phyloP scores from a whole-genome alignment of 2,329 filamentous ascomycete species.

The Hortaea sp. region DNA sequence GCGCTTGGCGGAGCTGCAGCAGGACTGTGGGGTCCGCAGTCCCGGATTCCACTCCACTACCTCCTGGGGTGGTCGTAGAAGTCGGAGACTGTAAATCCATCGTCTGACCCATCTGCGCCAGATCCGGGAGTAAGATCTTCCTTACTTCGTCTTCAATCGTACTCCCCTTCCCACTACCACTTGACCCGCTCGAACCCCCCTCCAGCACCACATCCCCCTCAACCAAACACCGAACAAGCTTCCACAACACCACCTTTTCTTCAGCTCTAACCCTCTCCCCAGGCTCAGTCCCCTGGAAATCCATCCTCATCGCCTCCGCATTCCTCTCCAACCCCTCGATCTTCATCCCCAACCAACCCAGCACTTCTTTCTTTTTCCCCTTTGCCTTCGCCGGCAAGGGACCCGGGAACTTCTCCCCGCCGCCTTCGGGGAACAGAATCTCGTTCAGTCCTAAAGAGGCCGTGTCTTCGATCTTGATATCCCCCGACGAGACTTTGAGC shows the following conservation, averaged over 20 bases:
- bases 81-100: constrained; percentile 27
- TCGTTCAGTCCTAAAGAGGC: constrained; percentile 63
- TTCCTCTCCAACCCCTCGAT: constrained; percentile 62
- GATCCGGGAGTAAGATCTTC: constrained; percentile 58
- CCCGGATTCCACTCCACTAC: constrained; percentile 44
- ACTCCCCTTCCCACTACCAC: no score
- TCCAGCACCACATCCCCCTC: constrained; percentile 80
- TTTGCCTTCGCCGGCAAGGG: constrained; percentile 82
- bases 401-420: constrained; percentile 71
- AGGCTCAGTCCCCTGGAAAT: constrained; percentile 33
- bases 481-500: constrained; percentile 72
- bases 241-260: constrained; percentile 80
- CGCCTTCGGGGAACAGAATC: constrained; percentile 25
- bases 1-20: constrained; percentile 59
- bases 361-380: constrained; percentile 88
- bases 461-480: constrained; percentile 70
- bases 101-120: constrained; percentile 24
- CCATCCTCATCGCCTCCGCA: constrained; percentile 36
- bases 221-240: constrained; percentile 68
- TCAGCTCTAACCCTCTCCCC: constrained; percentile 60
- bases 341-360: constrained; percentile 67
- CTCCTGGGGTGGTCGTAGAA: constrained; percentile 24
- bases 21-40: constrained; percentile 56
- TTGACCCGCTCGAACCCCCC: constrained; percentile 36
- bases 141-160: constrained; percentile 66